Evolutionary conservation across 2,329 filamentous ascomycete species (phyloP).

Genomic region (Sarocladiaceae sp.): DNA sequence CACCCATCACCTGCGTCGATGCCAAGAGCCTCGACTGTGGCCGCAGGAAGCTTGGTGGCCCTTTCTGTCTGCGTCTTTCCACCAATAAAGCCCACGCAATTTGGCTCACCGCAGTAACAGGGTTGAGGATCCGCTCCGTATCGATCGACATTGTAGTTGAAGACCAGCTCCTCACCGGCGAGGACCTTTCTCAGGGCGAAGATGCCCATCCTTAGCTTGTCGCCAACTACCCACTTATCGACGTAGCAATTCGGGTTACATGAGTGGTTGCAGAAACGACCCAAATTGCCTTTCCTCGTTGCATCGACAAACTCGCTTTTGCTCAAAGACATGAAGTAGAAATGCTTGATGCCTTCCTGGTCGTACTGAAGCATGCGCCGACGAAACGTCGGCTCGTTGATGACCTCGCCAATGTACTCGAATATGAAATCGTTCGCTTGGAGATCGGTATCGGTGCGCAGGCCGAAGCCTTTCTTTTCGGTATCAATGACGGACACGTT

Average conservation of each 20-base stretch:
- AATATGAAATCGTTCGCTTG: constrained; percentile 87
- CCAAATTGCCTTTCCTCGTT: constrained; percentile 92
- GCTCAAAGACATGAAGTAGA: constrained; percentile 99
- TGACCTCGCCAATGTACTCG: constrained; percentile 97
- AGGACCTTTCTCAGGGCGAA: constrained; percentile 82
- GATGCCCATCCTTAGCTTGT: constrained; percentile 97
- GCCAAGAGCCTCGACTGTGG: constrained; percentile 89
- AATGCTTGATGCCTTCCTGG: constrained; percentile 94
- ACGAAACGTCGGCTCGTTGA: constrained; percentile 85
- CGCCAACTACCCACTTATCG: constrained; percentile 98
- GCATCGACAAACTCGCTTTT: constrained; percentile 97
- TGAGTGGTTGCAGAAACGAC: constrained; percentile 97
- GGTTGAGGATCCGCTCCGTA: constrained; percentile 96
- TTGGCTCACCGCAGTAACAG: constrained; percentile 91
- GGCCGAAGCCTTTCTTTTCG: constrained; percentile 92
- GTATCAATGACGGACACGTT: constrained; percentile 93
- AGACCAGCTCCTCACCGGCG: constrained; percentile 89
- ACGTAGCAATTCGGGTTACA: constrained; percentile 99
- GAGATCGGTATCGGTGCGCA: constrained; percentile 74
- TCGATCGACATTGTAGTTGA: constrained; percentile 99
- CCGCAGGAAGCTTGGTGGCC: constrained; percentile 81
- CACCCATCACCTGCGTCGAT: constrained; percentile 90
- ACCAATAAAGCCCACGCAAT: constrained; percentile 94
- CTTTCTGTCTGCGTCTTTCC: constrained; percentile 97
- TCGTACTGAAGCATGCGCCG: constrained; percentile 90